Percentiles rank a stretch among this genome's conserved stretches.
These are phyloP conservation scores for Tulasnella sp. DNA, from an alignment of 768 basidiomycete genomes.

Conservation along the genomic window DNA sequence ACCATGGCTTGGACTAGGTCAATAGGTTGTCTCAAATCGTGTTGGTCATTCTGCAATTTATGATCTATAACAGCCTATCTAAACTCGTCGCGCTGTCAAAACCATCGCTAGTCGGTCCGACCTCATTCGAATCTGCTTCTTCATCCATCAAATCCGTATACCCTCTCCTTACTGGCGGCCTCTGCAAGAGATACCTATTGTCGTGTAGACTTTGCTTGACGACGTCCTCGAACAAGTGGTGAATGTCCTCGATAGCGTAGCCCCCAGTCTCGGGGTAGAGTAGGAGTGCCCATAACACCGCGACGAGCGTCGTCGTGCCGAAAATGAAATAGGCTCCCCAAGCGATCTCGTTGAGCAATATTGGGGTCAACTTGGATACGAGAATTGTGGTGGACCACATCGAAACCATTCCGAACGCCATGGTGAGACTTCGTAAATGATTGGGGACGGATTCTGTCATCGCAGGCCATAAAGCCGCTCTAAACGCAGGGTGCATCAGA, in stretches of 20 bases:
- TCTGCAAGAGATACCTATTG: constrained; percentile 19
- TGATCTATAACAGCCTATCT: neutral
- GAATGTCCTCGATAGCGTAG: constrained; percentile 23
- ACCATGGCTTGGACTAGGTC: neutral
- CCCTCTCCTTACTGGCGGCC: neutral
- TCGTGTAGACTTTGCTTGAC: constrained; percentile 18
- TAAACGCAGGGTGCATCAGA: neutral
- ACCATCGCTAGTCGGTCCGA: neutral
- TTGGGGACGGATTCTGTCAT: constrained; percentile 42
- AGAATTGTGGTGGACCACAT: constrained; percentile 45
- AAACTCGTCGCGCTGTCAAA: neutral
- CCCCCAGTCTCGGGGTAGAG: constrained; percentile 20
- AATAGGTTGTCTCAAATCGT: neutral
- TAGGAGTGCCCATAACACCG: constrained; percentile 19
- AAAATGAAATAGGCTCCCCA: constrained; percentile 10
- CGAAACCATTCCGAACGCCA: constrained; percentile 36
- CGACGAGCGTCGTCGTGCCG: constrained; percentile 12
- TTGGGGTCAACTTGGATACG: constrained; percentile 41
- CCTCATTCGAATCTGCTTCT: neutral
- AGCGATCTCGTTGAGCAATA: constrained; percentile 28
- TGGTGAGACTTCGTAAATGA: constrained; percentile 36
- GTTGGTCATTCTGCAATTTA: neutral
- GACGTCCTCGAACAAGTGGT: constrained; percentile 17
- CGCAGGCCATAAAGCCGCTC: constrained; percentile 35
- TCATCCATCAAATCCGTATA: neutral